phyloP scores from a whole-genome alignment of 2,329 filamentous ascomycete species.

The Emergomyces africanus region DNA sequence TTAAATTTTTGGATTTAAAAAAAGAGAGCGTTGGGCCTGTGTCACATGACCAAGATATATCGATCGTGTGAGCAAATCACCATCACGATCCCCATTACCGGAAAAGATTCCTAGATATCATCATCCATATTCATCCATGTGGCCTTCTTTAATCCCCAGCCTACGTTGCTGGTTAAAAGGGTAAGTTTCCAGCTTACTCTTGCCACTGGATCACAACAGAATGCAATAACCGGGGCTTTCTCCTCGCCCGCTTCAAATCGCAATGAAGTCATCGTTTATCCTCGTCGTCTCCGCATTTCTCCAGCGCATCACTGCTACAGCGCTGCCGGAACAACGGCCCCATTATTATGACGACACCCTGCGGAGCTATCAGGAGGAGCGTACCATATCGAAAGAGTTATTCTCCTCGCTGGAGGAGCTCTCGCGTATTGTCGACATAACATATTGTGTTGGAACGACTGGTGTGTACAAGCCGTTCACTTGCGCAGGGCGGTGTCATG shows the following conservation, averaged over 20 bases:
- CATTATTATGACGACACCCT: background rate
- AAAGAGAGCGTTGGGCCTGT: no score
- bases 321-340: background rate
- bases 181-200: background rate
- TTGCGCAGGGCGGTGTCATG: slow-evolving; percentile 71
- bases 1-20: no score
- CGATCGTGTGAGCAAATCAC: background rate
- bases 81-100: background rate
- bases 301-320: background rate
- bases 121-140: background rate
- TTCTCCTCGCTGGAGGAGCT: slow-evolving; percentile 77
- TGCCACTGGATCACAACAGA: background rate
- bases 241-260: background rate
- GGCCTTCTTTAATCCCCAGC: background rate
- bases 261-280: background rate
- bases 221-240: background rate
- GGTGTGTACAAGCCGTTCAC: slow-evolving; percentile 73
- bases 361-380: background rate
- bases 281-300: background rate
- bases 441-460: slow-evolving; percentile 80
- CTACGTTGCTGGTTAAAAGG: background rate
- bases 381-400: slow-evolving; percentile 45
- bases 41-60: background rate
- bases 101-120: background rate
- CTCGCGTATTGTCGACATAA: slow-evolving; percentile 82